A percentile compares a stretch with the other conserved stretches of the same genome.
Evolutionary conservation across 345 rosid species (phyloP).

Genomic region (Pugionium cornutum): DNA sequence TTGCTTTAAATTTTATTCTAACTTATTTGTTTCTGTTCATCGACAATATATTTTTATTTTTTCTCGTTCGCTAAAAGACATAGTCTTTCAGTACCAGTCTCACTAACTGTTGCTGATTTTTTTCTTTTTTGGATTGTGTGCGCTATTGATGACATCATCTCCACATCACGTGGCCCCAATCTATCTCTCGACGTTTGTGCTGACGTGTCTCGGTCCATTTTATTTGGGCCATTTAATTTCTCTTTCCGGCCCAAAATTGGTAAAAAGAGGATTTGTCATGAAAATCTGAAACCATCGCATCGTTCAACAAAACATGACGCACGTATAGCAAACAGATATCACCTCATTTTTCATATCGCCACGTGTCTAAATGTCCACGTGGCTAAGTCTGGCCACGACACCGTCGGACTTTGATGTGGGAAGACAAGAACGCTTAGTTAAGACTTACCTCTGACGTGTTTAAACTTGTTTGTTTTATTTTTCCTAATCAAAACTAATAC

Average conservation of each 20-base stretch:
- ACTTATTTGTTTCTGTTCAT: not conserved
- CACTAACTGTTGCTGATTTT: too few relatives aligned
- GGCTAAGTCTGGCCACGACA: constrained; percentile 4
- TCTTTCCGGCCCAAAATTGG: not conserved
- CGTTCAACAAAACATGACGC: constrained; percentile 1
- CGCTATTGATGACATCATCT: too few relatives aligned
- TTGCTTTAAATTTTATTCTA: too few relatives aligned
- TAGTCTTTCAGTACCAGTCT: too few relatives aligned
- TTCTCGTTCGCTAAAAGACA: too few relatives aligned
- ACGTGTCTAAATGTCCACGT: constrained; percentile 12
- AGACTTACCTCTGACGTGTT: not conserved
- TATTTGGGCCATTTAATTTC: not conserved
- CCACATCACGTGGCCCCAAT: too few relatives aligned
- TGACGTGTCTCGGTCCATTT: not conserved
- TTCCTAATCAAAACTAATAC: not conserved
- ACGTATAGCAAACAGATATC: not conserved
- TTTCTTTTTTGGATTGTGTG: too few relatives aligned
- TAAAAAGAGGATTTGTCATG: not conserved
- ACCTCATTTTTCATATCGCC: not conserved
- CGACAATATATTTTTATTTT: not conserved
- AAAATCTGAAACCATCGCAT: not conserved
- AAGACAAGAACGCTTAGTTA: not conserved
- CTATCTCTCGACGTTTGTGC: too few relatives aligned
- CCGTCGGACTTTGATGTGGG: constrained; percentile 14
- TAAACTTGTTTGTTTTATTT: not conserved